Conservation (phyloP, 345 rosid genomes). For the Raphanus raphanistrum region DNA sequence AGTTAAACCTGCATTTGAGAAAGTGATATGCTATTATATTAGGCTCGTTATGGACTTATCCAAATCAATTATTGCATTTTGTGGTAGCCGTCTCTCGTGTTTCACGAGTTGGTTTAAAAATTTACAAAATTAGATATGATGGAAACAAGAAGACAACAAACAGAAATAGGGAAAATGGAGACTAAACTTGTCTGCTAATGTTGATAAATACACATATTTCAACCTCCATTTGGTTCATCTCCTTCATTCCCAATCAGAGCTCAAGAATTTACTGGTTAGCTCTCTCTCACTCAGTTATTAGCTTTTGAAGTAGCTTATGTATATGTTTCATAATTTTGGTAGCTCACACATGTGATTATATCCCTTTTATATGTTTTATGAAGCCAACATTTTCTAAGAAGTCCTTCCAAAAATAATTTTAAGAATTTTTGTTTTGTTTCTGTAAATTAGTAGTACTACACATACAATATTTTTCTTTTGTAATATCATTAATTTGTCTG, state of each 20-base stretch:
- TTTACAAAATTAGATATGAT: not conserved
- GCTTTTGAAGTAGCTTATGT: not conserved
- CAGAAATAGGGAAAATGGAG: not conserved
- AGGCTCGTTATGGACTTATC: not conserved
- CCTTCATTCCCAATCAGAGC: not conserved
- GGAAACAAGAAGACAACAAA: not conserved
- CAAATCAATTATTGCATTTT: not conserved
- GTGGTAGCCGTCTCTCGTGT: constrained; percentile 1
- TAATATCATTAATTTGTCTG: too few relatives aligned
- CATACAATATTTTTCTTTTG: too few relatives aligned
- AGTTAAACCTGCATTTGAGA: not conserved
- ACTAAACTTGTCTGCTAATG: not conserved
- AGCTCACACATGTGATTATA: not conserved
- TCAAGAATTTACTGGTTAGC: constrained; percentile 17
- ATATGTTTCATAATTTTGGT: not conserved
- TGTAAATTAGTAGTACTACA: not conserved
- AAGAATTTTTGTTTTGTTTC: not conserved
- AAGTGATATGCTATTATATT: not conserved
- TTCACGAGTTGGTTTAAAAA: not conserved
- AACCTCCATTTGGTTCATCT: not conserved
- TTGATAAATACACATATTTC: constrained; percentile 12
- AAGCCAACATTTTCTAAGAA: not conserved
- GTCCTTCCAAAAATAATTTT: not conserved
- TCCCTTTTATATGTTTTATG: not conserved
- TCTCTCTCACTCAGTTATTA: not conserved